Base-by-base conservation (phyloP, 768 basidiomycete species). In the Tephrocybe rancida region DNA sequence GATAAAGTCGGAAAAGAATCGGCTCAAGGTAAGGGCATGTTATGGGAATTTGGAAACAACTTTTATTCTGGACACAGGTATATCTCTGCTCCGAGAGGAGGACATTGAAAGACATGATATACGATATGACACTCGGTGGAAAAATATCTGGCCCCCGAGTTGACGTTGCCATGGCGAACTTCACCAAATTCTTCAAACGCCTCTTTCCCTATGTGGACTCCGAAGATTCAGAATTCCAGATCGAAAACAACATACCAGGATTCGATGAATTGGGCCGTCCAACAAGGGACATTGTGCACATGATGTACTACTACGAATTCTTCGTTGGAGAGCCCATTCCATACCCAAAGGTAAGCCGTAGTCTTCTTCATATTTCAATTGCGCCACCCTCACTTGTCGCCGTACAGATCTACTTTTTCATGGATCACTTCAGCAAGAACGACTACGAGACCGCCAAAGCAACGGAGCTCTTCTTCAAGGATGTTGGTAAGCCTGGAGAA, bases 31-130 rank as follows among this genome's bases (percentile, higher is more conserved):
- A 25, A 16, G 24, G 25, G 13, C n/a, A 25, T 42, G 16, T n/a
- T 37, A 22, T 29, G 49, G n/a, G n/a, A 22, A 5, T 37, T 9
- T 13, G 30, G 13, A 13, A 13, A 32, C 30, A 32, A 7, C 30
- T 32, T 13, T 32, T 6, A 32, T 32, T 1, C 32, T 30, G 18
- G 16, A 6, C 9, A 21, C 22, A 59, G 58, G 24, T 59, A 18
- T 59, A 59, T 41, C 30, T 56, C 8, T 43, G 50, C 25, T 56
- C 55, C 10, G 45, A 54, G 21, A 53, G 44, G 32, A 47, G 44
- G 4, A 56, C 58, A 3, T 35, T 59, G 24, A 56, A 59, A 47
- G 46, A 55, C 30, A 59, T 59, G 22, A n/a, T n/a, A n/a, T n/a
- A n/a, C n/a, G n/a, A n/a, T n/a, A n/a, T n/a, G n/a, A n/a, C n/a